Evolutionary conservation across 306 rosid genomes (phyloP).

Genomic region (Begonia masoniana): DNA sequence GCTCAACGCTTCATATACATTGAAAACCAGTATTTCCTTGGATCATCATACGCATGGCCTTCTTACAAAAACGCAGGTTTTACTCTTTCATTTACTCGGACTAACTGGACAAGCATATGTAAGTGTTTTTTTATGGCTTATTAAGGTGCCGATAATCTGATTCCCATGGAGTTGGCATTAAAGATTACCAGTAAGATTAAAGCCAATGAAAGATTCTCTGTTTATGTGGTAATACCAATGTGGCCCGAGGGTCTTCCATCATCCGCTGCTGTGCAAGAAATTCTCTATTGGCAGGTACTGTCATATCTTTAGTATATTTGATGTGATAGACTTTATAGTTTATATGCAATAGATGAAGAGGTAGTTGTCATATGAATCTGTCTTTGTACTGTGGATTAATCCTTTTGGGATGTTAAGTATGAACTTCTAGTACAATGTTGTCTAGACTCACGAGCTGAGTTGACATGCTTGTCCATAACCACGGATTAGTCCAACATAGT

Average conservation of each 20-base stretch:
- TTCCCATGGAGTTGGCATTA: slow-evolving; percentile 90
- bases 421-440: neutral
- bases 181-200: slow-evolving; percentile 80
- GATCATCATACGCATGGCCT: slow-evolving; percentile 96
- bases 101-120: neutral
- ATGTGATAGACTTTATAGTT: neutral
- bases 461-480: too few relatives aligned
- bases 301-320: neutral
- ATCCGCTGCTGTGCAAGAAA: slow-evolving; percentile 69
- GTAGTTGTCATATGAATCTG: neutral
- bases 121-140: neutral
- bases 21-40: slow-evolving; percentile 91
- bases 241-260: slow-evolving; percentile 95
- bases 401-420: neutral
- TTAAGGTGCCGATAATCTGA: slow-evolving; percentile 83
- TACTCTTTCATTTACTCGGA: slow-evolving; percentile 2
- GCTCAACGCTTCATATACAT: slow-evolving; percentile 89
- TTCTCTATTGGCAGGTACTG: slow-evolving; percentile 87
- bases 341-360: slow-evolving; percentile 2
- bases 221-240: slow-evolving; percentile 86
- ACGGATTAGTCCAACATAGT: too few relatives aligned
- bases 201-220: slow-evolving; percentile 70
- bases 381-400: too few relatives aligned
- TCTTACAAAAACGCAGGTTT: slow-evolving; percentile 79
- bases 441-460: neutral